phyloP scores from a whole-genome alignment of 441 rosid genomes.

The Mallotus japonicus region DNA sequence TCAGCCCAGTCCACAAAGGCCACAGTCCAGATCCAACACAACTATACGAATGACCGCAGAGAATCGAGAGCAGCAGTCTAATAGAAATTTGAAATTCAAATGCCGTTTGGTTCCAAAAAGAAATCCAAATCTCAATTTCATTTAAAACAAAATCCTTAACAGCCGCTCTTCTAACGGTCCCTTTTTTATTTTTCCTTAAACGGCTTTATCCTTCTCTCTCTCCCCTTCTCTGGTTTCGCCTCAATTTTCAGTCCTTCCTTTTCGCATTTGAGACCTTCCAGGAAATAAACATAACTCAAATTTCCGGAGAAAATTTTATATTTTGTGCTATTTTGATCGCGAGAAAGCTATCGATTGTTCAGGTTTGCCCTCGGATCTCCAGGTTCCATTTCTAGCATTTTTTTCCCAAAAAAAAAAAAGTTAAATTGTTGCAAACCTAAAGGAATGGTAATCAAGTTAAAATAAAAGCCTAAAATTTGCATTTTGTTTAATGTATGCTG shows the following conservation, averaged over 20 bases:
- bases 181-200: slow-evolving; percentile 29
- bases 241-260: slow-evolving; percentile 30
- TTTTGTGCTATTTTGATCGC: not conserved
- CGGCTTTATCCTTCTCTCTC: slow-evolving; percentile 34
- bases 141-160: slow-evolving; percentile 22
- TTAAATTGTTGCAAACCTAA: not conserved
- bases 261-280: slow-evolving; percentile 23
- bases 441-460: not conserved
- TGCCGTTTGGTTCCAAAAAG: not conserved
- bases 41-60: not conserved
- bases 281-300: slow-evolving; percentile 2
- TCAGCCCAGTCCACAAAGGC: not conserved
- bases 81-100: slow-evolving; percentile 19
- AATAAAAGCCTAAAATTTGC: not conserved
- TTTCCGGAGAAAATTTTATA: slow-evolving; percentile 17
- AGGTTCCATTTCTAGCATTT: not conserved
- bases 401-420: no score
- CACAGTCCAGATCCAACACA: not conserved
- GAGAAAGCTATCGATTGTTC: not conserved
- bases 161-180: slow-evolving; percentile 52
- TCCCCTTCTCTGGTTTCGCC: not conserved
- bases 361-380: slow-evolving; percentile 9
- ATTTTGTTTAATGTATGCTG: not conserved
- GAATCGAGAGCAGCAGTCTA: not conserved
- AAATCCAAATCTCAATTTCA: not conserved